Evolutionary conservation across 2,329 filamentous ascomycete species (phyloP).

Genomic region (Colletotrichum orchidophilum): DNA sequence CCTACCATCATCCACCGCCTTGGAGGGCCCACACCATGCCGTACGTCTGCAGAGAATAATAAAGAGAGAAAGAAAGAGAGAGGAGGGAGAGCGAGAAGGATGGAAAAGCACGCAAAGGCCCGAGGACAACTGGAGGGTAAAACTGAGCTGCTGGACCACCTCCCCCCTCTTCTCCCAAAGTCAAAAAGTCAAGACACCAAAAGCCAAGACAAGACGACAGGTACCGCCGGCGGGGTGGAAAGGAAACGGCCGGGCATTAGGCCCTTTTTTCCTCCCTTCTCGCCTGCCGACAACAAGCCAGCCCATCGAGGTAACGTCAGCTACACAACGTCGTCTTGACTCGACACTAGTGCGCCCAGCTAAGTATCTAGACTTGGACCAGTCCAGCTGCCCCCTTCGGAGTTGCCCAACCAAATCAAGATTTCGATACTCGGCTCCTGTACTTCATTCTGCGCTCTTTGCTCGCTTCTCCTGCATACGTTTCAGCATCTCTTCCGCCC

Average conservation of each 20-base stretch:
- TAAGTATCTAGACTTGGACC: neutral
- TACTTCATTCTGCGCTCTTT: neutral
- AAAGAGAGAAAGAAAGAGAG: neutral
- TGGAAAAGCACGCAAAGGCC: neutral
- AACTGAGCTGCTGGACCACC: neutral
- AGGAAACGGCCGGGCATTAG: conserved; percentile 23
- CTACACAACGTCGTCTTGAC: neutral
- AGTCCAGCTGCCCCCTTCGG: neutral
- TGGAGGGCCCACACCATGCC: neutral
- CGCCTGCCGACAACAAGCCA: neutral
- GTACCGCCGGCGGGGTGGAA: neutral
- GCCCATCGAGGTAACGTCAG: neutral
- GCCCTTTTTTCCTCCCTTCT: neutral
- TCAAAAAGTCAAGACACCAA: neutral
- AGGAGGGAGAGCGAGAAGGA: neutral
- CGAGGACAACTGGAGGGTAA: neutral
- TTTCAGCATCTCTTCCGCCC: neutral
- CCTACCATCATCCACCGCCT: neutral
- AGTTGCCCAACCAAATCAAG: neutral
- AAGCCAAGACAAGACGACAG: neutral
- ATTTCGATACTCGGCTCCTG: neutral
- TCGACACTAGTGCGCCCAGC: neutral
- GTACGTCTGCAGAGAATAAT: neutral
- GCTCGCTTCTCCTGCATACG: neutral
- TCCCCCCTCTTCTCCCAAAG: neutral